Conservation (phyloP, 2,329 filamentous ascomycete genomes). For the Leptosphaerulina australis region DNA sequence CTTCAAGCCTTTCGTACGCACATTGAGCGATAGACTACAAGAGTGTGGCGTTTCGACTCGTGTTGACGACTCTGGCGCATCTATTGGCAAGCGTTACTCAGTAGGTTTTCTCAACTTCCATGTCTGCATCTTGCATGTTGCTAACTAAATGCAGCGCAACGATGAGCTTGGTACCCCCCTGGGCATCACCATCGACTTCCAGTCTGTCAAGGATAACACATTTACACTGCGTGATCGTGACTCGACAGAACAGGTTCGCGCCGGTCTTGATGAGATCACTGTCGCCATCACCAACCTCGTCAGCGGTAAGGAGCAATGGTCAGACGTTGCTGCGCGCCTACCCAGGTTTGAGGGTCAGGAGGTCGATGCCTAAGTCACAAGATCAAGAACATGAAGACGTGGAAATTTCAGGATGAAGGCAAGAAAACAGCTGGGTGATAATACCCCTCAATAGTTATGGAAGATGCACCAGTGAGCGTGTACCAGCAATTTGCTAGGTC, state of each 20-base stretch:
- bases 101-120: slow-evolving; percentile 23
- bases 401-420: slow-evolving; percentile 3
- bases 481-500: background rate
- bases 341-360: slow-evolving; percentile 73
- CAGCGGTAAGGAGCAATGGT: slow-evolving; percentile 68
- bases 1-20: slow-evolving; percentile 77
- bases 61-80: slow-evolving; percentile 87
- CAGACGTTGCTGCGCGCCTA: slow-evolving; percentile 75
- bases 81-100: slow-evolving; percentile 86
- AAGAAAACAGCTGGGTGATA: slow-evolving; percentile 4
- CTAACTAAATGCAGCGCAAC: slow-evolving; percentile 65
- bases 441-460: slow-evolving; percentile 4
- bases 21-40: slow-evolving; percentile 77
- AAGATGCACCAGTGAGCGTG: slow-evolving; percentile 7
- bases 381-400: background rate
- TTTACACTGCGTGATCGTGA: slow-evolving; percentile 88
- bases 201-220: slow-evolving; percentile 85
- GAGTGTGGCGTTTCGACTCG: slow-evolving; percentile 79
- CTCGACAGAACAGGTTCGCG: slow-evolving; percentile 87
- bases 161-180: slow-evolving; percentile 95
- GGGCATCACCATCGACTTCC: slow-evolving; percentile 93
- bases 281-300: slow-evolving; percentile 70
- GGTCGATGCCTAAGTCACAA: slow-evolving; percentile 29
- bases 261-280: slow-evolving; percentile 78
- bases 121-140: background rate